These are phyloP conservation scores for Cryptococcus sp. DNA, from an alignment of 1,284 basidiomycete genomes.

Conservation along the genomic window DNA sequence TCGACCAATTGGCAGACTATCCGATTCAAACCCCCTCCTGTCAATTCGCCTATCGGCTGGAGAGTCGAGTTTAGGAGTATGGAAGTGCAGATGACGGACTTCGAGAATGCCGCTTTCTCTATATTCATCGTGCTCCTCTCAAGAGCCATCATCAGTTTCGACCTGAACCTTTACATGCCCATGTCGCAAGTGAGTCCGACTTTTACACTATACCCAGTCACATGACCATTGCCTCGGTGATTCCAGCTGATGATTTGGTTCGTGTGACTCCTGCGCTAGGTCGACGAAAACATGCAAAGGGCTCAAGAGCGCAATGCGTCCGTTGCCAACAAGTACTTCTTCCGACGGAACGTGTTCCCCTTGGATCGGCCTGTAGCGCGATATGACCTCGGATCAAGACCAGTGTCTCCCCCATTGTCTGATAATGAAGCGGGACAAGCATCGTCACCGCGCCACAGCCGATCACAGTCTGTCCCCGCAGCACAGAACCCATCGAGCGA, in stretches of 20 bases:
- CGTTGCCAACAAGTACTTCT: slow-evolving; percentile 75
- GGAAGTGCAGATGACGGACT: slow-evolving; percentile 99
- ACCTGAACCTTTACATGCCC: slow-evolving; percentile 93
- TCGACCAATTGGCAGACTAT: slow-evolving; percentile 99
- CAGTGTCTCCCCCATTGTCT: slow-evolving; percentile 35
- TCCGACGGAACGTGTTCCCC: slow-evolving; percentile 85
- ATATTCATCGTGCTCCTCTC: slow-evolving; percentile 93
- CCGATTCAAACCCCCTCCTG: slow-evolving; percentile 96
- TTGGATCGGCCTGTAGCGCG: slow-evolving; percentile 44
- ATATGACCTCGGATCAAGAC: slow-evolving; percentile 45
- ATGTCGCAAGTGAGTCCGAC: slow-evolving; percentile 76
- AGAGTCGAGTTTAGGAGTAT: slow-evolving; percentile 97
- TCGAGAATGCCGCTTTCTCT: slow-evolving; percentile 96
- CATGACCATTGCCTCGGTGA: background rate
- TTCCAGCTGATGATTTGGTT: slow-evolving; percentile 6
- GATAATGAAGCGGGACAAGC: background rate
- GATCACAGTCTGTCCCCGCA: background rate
- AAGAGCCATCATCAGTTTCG: slow-evolving; percentile 85
- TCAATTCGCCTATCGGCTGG: slow-evolving; percentile 92
- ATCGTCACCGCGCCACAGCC: slow-evolving; percentile 8
- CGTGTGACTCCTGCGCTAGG: slow-evolving; percentile 58
- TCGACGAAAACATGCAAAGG: slow-evolving; percentile 93
- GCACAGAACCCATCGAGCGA: too few relatives aligned
- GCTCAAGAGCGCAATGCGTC: slow-evolving; percentile 85
- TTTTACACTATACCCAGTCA: background rate